phyloP scores from a whole-genome alignment of 2,329 filamentous ascomycete species.

The Cercospora sojina region DNA sequence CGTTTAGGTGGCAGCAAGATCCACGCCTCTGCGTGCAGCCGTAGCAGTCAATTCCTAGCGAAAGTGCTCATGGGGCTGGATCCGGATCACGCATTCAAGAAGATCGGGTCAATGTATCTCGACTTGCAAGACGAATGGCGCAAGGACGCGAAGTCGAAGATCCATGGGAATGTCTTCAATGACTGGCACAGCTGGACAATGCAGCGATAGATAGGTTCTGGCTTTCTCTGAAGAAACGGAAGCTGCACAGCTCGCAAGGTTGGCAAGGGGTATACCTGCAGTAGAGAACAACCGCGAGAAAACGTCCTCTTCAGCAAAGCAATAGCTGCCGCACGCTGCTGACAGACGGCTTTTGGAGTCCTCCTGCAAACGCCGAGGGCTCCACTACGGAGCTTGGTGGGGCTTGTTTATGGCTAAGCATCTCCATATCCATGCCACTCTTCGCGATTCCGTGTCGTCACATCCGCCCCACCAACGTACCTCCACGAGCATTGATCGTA shows the following conservation, averaged over 20 bases:
- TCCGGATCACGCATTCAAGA: constrained; percentile 37
- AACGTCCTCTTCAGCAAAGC: background rate
- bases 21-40: constrained; percentile 73
- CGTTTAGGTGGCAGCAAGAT: constrained; percentile 63
- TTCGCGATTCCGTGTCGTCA: background rate
- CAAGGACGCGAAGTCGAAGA: constrained; percentile 41
- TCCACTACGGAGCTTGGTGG: background rate
- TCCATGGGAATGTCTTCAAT: constrained; percentile 47
- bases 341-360: background rate
- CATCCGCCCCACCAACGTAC: background rate
- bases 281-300: background rate
- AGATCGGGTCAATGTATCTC: constrained; percentile 44
- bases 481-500: background rate
- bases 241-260: background rate
- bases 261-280: background rate
- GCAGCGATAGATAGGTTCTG: constrained; percentile 22
- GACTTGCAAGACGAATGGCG: constrained; percentile 48
- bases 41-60: constrained; percentile 66
- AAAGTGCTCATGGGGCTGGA: constrained; percentile 59
- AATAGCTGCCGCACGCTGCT: background rate
- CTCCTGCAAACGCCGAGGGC: background rate
- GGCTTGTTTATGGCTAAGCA: background rate
- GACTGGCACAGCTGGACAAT: constrained; percentile 50
- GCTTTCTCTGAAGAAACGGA: background rate
- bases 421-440: background rate